A percentile compares a stretch with the other conserved stretches of the same genome.
These are phyloP conservation scores for Penicillium sp. DNA, from an alignment of 2,329 filamentous ascomycete genomes.

Conservation along the genomic window DNA sequence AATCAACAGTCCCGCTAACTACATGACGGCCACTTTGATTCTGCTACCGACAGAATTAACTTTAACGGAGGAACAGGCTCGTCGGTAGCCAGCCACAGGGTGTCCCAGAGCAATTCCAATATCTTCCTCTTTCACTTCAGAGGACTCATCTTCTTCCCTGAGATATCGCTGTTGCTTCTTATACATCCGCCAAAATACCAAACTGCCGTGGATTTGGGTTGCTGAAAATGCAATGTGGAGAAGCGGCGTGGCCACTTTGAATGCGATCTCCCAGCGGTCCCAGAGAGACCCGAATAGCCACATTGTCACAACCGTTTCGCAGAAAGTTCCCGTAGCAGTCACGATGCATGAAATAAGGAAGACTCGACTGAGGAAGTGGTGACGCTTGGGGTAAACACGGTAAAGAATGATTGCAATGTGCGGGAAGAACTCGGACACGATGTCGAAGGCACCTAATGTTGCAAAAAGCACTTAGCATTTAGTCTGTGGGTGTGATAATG, in stretches of 20 bases:
- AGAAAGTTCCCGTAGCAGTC: conserved; percentile 44
- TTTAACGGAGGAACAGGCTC: neutral
- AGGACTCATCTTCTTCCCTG: neutral
- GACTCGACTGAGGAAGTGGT: conserved; percentile 44
- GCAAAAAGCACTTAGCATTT: neutral
- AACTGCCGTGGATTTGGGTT: conserved; percentile 49
- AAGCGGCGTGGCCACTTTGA: conserved; percentile 50
- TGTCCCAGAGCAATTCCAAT: neutral
- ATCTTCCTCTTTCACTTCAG: conserved; percentile 4
- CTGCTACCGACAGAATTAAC: neutral
- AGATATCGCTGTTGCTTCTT: conserved; percentile 18
- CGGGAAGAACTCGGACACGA: conserved; percentile 52
- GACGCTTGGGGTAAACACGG: conserved; percentile 43
- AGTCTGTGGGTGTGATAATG: neutral
- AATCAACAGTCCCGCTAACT: neutral
- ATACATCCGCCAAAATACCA: conserved; percentile 49
- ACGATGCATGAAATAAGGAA: conserved; percentile 43
- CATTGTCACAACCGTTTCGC: conserved; percentile 51
- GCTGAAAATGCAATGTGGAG: conserved; percentile 48
- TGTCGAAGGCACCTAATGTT: conserved; percentile 49
- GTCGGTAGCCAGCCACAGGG: neutral
- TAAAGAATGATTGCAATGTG: conserved; percentile 53
- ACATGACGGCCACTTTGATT: neutral
- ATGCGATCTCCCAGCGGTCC: conserved; percentile 47
- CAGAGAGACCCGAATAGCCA: conserved; percentile 50